Conservation (phyloP, 225 moss, liverwort and hornwort genomes). For the Polytrichum formosum region DNA sequence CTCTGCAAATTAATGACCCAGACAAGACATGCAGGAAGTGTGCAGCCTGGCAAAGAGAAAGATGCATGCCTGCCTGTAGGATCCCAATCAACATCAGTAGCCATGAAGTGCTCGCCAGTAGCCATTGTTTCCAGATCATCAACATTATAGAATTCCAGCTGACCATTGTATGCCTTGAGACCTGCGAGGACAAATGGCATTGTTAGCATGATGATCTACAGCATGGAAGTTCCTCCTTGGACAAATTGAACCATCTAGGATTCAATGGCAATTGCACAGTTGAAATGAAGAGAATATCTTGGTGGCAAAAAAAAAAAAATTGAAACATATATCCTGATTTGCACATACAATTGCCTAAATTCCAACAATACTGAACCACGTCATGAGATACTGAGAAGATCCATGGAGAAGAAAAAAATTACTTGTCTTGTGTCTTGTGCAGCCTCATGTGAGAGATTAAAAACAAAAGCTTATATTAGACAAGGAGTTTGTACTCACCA, state of each 20-base stretch:
- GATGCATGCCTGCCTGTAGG: conserved; percentile 88
- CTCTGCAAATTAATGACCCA: no score
- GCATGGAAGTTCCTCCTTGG: not conserved
- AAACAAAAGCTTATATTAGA: not conserved
- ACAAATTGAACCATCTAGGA: not conserved
- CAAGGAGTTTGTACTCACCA: conserved; percentile 18
- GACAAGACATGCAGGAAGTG: not conserved
- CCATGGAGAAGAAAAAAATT: not conserved
- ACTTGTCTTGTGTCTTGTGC: not conserved
- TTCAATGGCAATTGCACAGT: not conserved
- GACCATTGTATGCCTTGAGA: conserved; percentile 95
- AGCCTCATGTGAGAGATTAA: not conserved
- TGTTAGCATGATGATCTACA: not conserved
- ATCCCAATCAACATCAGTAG: conserved; percentile 99
- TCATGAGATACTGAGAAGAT: not conserved
- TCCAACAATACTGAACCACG: not conserved
- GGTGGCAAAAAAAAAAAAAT: not conserved
- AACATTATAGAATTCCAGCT: conserved; percentile 98
- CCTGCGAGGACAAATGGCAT: conserved; percentile 29
- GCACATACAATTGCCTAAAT: not conserved
- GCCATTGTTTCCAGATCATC: conserved; percentile 99
- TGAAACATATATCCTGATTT: not conserved
- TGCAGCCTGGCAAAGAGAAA: not conserved
- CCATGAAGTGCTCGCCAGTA: conserved; percentile 99
- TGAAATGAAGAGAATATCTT: not conserved